Evolutionary conservation across 441 rosid species (phyloP).

Genomic region (Pelargonium cotyledonis): DNA sequence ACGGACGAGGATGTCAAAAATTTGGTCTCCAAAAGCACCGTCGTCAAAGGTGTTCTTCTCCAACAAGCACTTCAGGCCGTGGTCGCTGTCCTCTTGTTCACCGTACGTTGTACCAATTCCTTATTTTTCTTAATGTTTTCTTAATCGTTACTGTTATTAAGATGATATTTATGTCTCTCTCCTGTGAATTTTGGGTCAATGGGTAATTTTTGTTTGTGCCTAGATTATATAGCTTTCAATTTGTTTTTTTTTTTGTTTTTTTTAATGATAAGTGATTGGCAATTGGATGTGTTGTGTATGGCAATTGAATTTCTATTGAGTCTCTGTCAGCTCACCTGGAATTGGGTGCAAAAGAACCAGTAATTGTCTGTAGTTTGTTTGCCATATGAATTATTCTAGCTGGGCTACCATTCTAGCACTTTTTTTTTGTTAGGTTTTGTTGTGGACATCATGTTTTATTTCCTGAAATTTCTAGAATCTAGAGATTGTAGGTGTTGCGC

Average conservation of each 20-base stretch:
- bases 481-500: not conserved
- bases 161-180: not conserved
- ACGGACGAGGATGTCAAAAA: conserved; percentile 74
- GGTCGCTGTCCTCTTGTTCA: conserved; percentile 67
- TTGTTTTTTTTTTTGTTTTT: not conserved
- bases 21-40: conserved; percentile 58
- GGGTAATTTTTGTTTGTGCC: not conserved
- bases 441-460: not conserved
- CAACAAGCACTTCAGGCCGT: conserved; percentile 71
- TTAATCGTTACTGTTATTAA: not conserved
- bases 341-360: not conserved
- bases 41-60: conserved; percentile 71
- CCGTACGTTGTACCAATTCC: conserved; percentile 27
- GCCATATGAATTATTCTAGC: not conserved
- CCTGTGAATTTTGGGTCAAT: not conserved
- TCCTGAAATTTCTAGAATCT: not conserved
- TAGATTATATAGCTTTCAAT: not conserved
- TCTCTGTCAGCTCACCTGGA: conserved; percentile 4
- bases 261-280: no score
- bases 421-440: not conserved
- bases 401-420: not conserved
- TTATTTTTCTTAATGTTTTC: not conserved
- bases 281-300: not conserved
- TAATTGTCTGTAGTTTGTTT: not conserved
- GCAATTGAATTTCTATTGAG: not conserved